Evolutionary conservation across 2,329 filamentous ascomycete species (phyloP), one percentile per base, ranked within the genome.

Genomic region (Onygenales sp.): DNA sequence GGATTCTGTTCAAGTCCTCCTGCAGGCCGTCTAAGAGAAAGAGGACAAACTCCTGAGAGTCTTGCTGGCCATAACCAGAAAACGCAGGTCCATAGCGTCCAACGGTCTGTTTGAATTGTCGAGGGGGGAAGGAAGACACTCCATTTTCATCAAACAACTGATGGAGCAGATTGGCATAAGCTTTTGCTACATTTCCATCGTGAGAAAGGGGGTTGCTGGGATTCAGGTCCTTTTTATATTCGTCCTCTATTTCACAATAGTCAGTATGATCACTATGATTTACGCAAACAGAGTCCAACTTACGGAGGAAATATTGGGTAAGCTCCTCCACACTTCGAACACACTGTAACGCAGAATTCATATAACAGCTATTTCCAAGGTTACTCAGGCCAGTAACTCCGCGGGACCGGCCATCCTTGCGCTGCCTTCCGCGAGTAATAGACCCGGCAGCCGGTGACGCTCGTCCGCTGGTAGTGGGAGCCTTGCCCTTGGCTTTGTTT

Each of bases 261-360:
- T 46, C 42, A 43, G 33, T 32, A 45, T 45, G 11, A 40, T 33
- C 3, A 33, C 4, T 7, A 34, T 49, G 3, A 34, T 3, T 49
- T 14, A 17, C 27, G 9, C 2, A 4, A 46, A 36, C 4, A 49
- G 2, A 43, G 42, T 63, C 59, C 48, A 55, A 70, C 75, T 70
- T 66, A 63, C 69, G 77, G 49, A 96, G 70, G 69, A 98, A 97
- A 69, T 95, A 98, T 63, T 90, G 85, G 4, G 89, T 92, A 58
- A 98, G 74, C 69, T 98, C 93, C 65, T 95, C 88, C 0, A 96
- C 90, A 61, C 88, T 94, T 49, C 92, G 84, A 50, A 98, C 82
- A 67, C 93, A 98, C 67, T 98, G 93, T 52, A 97, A 76, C 8
- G 93, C 93, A 21, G 92, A 95, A 70, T 97, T 97, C 91, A 97